Evolutionary conservation across 768 basidiomycete genomes (phyloP), one percentile per base, ranked within the genome.

Genomic region (Auricularia sp.): DNA sequence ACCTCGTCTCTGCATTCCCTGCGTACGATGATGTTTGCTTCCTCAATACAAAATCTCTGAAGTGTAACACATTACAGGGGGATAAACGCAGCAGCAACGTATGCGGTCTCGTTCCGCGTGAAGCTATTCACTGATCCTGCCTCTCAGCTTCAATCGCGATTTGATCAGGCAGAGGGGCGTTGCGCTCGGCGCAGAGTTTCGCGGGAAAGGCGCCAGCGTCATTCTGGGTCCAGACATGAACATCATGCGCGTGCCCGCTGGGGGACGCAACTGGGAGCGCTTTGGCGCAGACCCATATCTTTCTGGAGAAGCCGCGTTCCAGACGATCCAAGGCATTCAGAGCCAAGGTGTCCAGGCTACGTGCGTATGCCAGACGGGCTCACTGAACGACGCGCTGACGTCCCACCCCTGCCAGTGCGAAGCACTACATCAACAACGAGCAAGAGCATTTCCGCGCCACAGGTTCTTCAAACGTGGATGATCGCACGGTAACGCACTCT

Each of bases 151-250:
- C 69, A 82, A 83, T 66, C 77, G 82, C 43, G 78, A 77, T 4
- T 73, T 88, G 34, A 85, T 87, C 75, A 77, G 80, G 67, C 74
- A 78, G 60, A 77, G 86, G 43, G 86, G 83, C 10, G 72, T 71
- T 18, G 83, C 83, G 0, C 79, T 88, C 71, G 87, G 86, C 1
- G 71, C 76, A 29, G 87, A 88, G 70, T 83, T 83, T 74, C 77
- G 76, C 56, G 83, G 80, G 47, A 84, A 86, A 71, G 87, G 87
- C 34, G 79, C 84, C 8, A 14, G 66, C 36, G 79, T 83, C 61
- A 79, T 75, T 10, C 74, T 84, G 18, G 81, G 80, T 1, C 83
- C 83, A 1, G 78, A 78, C 74, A 83, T 82, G 80, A 81, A 80
- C 67, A 70, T 79, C 21, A 75, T 75, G 64, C 78, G 81, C 33